Evolutionary conservation across 1,139 yeast species (phyloP).

Genomic region (Diutina siamensis): DNA sequence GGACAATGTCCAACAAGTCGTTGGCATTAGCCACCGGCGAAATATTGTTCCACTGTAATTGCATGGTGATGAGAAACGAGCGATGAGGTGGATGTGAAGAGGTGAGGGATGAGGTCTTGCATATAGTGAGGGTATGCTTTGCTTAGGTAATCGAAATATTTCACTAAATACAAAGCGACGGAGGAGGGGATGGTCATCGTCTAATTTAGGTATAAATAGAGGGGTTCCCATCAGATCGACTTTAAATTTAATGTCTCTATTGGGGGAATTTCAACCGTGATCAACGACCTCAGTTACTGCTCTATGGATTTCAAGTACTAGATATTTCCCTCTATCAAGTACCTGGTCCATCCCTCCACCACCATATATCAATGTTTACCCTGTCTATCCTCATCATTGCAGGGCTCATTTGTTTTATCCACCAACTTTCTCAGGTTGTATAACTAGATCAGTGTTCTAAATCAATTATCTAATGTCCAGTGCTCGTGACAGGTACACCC

Average conservation of each 20-base stretch:
- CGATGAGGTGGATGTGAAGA: not conserved
- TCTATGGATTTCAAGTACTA: no score
- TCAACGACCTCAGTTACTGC: no score
- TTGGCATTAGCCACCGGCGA: slow-evolving; percentile 88
- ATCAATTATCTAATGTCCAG: not conserved
- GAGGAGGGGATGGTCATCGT: no score
- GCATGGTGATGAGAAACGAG: slow-evolving; percentile 38
- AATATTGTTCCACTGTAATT: slow-evolving; percentile 96
- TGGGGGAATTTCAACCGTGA: no score
- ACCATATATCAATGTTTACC: not conserved
- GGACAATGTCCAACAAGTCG: slow-evolving; percentile 91
- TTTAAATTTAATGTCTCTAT: no score
- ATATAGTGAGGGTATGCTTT: no score
- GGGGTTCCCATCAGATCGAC: no score
- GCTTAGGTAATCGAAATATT: no score
- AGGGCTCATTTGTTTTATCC: not conserved
- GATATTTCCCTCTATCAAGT: not conserved
- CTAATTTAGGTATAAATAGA: no score
- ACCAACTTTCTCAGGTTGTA: no score
- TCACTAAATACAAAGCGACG: no score
- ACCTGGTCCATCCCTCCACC: not conserved
- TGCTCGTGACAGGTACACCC: not conserved
- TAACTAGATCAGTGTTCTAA: not conserved
- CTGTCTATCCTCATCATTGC: no score
- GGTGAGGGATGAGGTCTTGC: not conserved